A percentile compares a stretch with the other conserved stretches of the same genome.
These are phyloP conservation scores for Dothidotthia symphoricarpi DNA, from an alignment of 2,329 filamentous ascomycete species.

Conservation along the genomic window DNA sequence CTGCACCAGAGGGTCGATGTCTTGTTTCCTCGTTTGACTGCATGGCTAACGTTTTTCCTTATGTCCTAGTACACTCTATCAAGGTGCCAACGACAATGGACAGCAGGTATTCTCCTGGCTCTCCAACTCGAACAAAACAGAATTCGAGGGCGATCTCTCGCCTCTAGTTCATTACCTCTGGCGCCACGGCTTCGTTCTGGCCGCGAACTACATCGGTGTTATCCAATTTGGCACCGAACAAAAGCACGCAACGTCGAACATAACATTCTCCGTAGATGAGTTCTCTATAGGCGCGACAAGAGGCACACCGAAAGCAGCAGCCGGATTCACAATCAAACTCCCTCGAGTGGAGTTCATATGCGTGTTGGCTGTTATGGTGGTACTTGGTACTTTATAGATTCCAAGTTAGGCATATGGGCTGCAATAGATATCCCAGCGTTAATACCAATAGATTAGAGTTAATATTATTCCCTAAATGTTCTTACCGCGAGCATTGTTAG, in stretches of 20 bases:
- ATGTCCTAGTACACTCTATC: slow-evolving; percentile 1
- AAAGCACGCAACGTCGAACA: slow-evolving; percentile 4
- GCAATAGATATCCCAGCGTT: too few species aligned
- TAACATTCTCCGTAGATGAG: slow-evolving; percentile 1
- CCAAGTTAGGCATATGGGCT: too few species aligned
- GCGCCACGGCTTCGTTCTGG: slow-evolving; percentile 1
- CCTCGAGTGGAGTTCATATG: too few species aligned
- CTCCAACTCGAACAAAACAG: background rate
- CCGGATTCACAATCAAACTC: background rate
- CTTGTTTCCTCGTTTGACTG: background rate
- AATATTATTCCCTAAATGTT: too few species aligned
- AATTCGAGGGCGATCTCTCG: slow-evolving; percentile 3
- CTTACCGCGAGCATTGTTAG: too few species aligned
- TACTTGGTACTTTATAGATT: too few species aligned
- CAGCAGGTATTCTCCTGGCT: slow-evolving; percentile 5
- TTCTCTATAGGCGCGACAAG: slow-evolving; percentile 1
- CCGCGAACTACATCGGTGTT: slow-evolving; percentile 2
- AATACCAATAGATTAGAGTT: too few species aligned
- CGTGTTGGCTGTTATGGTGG: too few species aligned
- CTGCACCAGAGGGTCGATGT: too few species aligned
- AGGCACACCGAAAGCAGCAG: slow-evolving; percentile 2
- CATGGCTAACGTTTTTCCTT: background rate
- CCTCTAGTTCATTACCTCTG: slow-evolving; percentile 5
- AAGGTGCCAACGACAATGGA: slow-evolving; percentile 5
- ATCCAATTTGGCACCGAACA: slow-evolving; percentile 6